These are phyloP conservation scores for Saccharomycopsis vini DNA, from an alignment of 805 yeast genomes.

Conservation along the genomic window DNA sequence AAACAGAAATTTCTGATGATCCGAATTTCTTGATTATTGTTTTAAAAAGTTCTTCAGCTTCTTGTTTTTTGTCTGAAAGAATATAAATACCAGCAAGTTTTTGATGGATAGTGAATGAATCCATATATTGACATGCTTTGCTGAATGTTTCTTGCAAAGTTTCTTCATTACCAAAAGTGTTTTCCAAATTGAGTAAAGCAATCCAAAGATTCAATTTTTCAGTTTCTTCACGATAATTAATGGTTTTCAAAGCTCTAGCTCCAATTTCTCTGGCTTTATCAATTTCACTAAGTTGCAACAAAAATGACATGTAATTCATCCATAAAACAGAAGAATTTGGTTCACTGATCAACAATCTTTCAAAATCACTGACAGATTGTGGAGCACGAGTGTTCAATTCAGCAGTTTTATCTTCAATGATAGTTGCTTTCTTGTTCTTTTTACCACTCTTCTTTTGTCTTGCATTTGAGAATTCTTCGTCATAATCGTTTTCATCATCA, in stretches of 20 bases:
- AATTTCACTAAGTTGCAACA: slow-evolving; percentile 84
- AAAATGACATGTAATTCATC: slow-evolving; percentile 99
- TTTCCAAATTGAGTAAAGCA: slow-evolving; percentile 88
- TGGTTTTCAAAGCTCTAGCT: slow-evolving; percentile 84
- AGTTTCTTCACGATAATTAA: slow-evolving; percentile 82
- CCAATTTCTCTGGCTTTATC: slow-evolving; percentile 93
- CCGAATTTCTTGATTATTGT: slow-evolving; percentile 75
- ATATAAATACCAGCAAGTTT: slow-evolving; percentile 68
- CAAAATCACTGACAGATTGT: slow-evolving; percentile 86
- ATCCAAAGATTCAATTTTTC: slow-evolving; percentile 95
- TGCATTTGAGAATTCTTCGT: slow-evolving; percentile 26
- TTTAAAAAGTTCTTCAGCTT: slow-evolving; percentile 63
- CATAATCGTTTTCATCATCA: slow-evolving; percentile 43
- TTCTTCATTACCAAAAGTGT: slow-evolving; percentile 83
- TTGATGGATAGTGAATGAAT: slow-evolving; percentile 70
- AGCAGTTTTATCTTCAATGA: slow-evolving; percentile 73
- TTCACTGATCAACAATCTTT: slow-evolving; percentile 80
- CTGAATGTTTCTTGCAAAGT: slow-evolving; percentile 72
- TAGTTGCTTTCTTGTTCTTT: slow-evolving; percentile 36
- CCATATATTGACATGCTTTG: slow-evolving; percentile 87
- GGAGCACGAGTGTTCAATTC: slow-evolving; percentile 81
- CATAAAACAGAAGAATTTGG: slow-evolving; percentile 90
- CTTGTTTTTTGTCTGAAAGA: slow-evolving; percentile 59
- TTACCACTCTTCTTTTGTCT: slow-evolving; percentile 35
- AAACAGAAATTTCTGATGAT: slow-evolving; percentile 48